Percentiles rank a stretch among this genome's conserved stretches.
phyloP scores from a whole-genome alignment of 2,329 filamentous ascomycete species.

The Aspergillus pseudoglaucus region DNA sequence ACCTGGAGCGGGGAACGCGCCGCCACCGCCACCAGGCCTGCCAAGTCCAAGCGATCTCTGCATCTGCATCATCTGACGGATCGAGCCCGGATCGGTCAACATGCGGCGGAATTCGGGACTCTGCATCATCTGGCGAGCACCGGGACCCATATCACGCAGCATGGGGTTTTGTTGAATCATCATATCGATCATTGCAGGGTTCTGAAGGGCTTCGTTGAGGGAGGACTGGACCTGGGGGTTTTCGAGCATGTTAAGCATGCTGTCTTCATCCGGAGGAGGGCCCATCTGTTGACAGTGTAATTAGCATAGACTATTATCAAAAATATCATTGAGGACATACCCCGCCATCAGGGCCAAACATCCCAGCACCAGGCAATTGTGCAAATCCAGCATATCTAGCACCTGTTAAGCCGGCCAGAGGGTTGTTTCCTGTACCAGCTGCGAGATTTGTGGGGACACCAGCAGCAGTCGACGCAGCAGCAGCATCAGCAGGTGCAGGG shows the following conservation, averaged over 20 bases:
- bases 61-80: conserved; percentile 77
- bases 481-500: conserved; percentile 23
- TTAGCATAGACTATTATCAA: conserved; percentile 4
- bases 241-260: conserved; percentile 75
- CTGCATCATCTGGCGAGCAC: conserved; percentile 76
- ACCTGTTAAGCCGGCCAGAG: conserved; percentile 81
- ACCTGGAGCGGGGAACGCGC: conserved; percentile 79
- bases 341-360: conserved; percentile 91
- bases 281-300: conserved; percentile 62
- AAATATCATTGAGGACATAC: conserved; percentile 42
- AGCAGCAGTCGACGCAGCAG: conserved; percentile 24
- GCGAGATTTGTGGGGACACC: conserved; percentile 45
- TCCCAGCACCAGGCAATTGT: conserved; percentile 75
- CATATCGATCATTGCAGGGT: conserved; percentile 89
- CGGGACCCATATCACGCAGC: conserved; percentile 62
- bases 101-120: conserved; percentile 84
- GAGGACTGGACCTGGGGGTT: conserved; percentile 80
- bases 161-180: conserved; percentile 89
- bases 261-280: conserved; percentile 72
- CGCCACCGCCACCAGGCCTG: conserved; percentile 43
- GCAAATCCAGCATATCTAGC: conserved; percentile 90
- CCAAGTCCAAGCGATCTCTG: conserved; percentile 57
- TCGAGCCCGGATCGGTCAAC: conserved; percentile 83
- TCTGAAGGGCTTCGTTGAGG: conserved; percentile 92
- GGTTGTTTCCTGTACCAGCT: conserved; percentile 65